These are phyloP conservation scores for Penicillium antarcticum DNA, from an alignment of 495 filamentous ascomycete genomes.

Conservation along the genomic window DNA sequence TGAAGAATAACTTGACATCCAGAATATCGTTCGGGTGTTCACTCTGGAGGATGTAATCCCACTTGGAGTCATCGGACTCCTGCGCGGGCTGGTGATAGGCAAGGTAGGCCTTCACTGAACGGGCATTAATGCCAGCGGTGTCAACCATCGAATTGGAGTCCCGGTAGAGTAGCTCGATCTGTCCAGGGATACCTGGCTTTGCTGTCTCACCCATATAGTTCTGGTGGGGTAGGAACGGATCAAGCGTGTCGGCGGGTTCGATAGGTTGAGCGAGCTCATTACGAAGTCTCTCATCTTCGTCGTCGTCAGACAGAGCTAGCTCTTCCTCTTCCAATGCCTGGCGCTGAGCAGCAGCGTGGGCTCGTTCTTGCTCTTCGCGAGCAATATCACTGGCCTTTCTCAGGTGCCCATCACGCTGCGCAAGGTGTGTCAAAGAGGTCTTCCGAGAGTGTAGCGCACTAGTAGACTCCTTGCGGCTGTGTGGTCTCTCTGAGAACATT, in stretches of 20 bases:
- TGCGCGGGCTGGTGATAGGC: slow-evolving; percentile 50
- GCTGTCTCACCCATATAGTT: slow-evolving; percentile 59
- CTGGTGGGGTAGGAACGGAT: slow-evolving; percentile 65
- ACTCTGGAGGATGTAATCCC: slow-evolving; percentile 30
- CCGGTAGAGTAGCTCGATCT: slow-evolving; percentile 82
- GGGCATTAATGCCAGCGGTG: slow-evolving; percentile 81
- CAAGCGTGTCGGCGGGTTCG: slow-evolving; percentile 50
- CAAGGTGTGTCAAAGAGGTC: slow-evolving; percentile 34
- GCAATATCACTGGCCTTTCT: slow-evolving; percentile 22
- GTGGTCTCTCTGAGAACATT: slow-evolving; percentile 37
- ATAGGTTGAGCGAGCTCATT: slow-evolving; percentile 52
- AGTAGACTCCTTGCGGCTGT: slow-evolving; percentile 50
- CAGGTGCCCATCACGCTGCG: slow-evolving; percentile 28
- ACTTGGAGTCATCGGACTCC: slow-evolving; percentile 50
- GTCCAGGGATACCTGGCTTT: slow-evolving; percentile 63
- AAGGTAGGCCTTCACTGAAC: slow-evolving; percentile 69
- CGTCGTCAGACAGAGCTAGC: slow-evolving; percentile 51
- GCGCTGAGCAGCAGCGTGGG: slow-evolving; percentile 23
- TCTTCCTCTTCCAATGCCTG: slow-evolving; percentile 41
- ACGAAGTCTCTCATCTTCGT: slow-evolving; percentile 61
- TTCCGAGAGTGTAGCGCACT: slow-evolving; percentile 38
- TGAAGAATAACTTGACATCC: slow-evolving; percentile 65
- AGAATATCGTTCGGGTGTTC: slow-evolving; percentile 43
- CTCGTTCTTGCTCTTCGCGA: slow-evolving; percentile 32
- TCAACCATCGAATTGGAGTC: slow-evolving; percentile 98